These are phyloP conservation scores for Logfia minima DNA, from an alignment of 129 eudicot species.

Conservation along the genomic window DNA sequence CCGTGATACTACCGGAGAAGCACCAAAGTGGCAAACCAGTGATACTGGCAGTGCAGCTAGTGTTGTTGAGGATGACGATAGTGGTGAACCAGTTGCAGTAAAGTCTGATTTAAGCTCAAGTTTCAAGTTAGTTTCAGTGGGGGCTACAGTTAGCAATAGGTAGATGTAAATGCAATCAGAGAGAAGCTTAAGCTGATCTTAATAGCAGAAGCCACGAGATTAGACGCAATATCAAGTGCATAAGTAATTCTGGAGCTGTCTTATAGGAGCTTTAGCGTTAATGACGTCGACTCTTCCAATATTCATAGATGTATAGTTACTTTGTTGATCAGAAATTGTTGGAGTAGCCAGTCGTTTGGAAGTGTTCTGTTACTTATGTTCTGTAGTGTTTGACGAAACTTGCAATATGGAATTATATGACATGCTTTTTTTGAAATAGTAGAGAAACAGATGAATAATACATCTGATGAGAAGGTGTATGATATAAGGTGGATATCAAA, in stretches of 20 bases:
- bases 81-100: conserved; percentile 32
- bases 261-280: not conserved
- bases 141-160: conserved; percentile 20
- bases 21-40: conserved; percentile 32
- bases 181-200: conserved; percentile 36
- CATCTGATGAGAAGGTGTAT: not conserved
- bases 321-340: not conserved
- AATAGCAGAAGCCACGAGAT: not conserved
- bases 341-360: not conserved
- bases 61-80: conserved; percentile 54
- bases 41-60: conserved; percentile 61
- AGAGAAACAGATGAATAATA: not conserved
- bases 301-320: not conserved
- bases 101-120: conserved; percentile 40
- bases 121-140: conserved; percentile 39
- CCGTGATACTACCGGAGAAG: conserved; percentile 21
- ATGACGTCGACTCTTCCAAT: not conserved
- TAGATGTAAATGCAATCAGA: conserved; percentile 55
- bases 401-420: conserved; percentile 7
- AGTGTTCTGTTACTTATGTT: not conserved
- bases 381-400: not conserved
- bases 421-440: not conserved
- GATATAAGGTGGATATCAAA: not conserved
- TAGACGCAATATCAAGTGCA: not conserved
- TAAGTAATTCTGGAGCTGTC: not conserved